Conservation (phyloP, 106 monocot species). For the Platanthera guangdongensis region DNA sequence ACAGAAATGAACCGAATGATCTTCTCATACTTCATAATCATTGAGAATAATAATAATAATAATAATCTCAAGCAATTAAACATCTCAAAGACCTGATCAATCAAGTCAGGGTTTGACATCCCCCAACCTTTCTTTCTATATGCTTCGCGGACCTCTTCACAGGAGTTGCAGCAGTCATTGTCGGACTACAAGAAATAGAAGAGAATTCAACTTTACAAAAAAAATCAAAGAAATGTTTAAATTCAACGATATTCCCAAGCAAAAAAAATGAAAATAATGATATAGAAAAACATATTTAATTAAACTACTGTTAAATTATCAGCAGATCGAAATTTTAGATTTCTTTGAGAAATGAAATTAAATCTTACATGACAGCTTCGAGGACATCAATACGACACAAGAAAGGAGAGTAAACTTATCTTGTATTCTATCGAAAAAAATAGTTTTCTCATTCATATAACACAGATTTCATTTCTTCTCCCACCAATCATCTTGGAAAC, state of each 20-base stretch:
- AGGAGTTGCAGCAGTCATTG: constrained; percentile 95
- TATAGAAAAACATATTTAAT: not conserved
- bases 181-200: constrained; percentile 42
- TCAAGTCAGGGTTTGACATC: constrained; percentile 65
- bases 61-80: not conserved
- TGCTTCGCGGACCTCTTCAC: constrained; percentile 98
- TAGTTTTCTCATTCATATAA: not conserved
- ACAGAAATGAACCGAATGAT: not conserved
- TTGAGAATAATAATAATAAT: not conserved
- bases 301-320: not conserved
- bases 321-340: not conserved
- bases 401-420: not conserved
- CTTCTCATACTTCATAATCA: not conserved
- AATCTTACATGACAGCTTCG: not conserved
- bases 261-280: not conserved
- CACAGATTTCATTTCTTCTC: not conserved
- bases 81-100: constrained; percentile 69
- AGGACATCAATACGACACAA: not conserved
- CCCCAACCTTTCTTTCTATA: constrained; percentile 98
- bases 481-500: too few relatives aligned
- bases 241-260: not conserved
- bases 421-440: not conserved
- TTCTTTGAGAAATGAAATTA: not conserved
- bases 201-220: not conserved
- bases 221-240: not conserved